These are phyloP conservation scores for Thelephora aurantiotincta DNA, from an alignment of 768 basidiomycete species.

Conservation along the genomic window DNA sequence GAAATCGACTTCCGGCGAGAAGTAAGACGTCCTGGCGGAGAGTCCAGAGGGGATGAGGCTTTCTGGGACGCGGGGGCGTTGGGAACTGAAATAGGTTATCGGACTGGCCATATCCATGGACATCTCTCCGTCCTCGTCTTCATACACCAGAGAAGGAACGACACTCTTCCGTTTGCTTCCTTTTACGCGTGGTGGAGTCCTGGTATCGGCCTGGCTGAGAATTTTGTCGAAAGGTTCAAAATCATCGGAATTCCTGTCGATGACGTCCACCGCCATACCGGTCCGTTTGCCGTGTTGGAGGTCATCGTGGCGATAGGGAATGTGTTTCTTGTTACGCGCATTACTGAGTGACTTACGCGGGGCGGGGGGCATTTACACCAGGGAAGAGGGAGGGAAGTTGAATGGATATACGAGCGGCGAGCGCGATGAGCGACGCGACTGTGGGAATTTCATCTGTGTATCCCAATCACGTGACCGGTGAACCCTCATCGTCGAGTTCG, in stretches of 20 bases:
- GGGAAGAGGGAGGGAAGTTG: neutral
- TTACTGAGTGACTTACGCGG: neutral
- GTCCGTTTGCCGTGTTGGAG: slow-evolving; percentile 71
- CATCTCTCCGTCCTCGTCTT: slow-evolving; percentile 49
- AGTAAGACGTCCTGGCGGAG: slow-evolving; percentile 16
- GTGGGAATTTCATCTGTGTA: too few species aligned
- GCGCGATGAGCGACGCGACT: too few species aligned
- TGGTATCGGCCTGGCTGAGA: slow-evolving; percentile 51
- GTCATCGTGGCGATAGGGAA: slow-evolving; percentile 70
- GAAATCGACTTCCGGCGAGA: slow-evolving; percentile 19
- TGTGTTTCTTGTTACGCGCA: slow-evolving; percentile 31
- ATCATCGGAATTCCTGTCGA: slow-evolving; percentile 65
- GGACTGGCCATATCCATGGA: slow-evolving; percentile 55
- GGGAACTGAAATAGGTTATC: slow-evolving; percentile 16
- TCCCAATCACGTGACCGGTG: too few species aligned
- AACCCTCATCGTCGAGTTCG: too few species aligned
- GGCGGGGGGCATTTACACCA: neutral
- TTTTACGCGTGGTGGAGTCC: slow-evolving; percentile 45
- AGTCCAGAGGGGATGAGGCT: slow-evolving; percentile 16
- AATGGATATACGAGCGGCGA: neutral
- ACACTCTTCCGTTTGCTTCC: slow-evolving; percentile 25
- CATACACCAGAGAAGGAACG: slow-evolving; percentile 18
- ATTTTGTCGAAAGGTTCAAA: slow-evolving; percentile 74
- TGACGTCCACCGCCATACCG: slow-evolving; percentile 50
- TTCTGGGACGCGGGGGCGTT: slow-evolving; percentile 6